Percentiles rank a stretch among this genome's conserved stretches.
Evolutionary conservation across 2,329 filamentous ascomycete species (phyloP).

Genomic region (Colletotrichum falcatum): DNA sequence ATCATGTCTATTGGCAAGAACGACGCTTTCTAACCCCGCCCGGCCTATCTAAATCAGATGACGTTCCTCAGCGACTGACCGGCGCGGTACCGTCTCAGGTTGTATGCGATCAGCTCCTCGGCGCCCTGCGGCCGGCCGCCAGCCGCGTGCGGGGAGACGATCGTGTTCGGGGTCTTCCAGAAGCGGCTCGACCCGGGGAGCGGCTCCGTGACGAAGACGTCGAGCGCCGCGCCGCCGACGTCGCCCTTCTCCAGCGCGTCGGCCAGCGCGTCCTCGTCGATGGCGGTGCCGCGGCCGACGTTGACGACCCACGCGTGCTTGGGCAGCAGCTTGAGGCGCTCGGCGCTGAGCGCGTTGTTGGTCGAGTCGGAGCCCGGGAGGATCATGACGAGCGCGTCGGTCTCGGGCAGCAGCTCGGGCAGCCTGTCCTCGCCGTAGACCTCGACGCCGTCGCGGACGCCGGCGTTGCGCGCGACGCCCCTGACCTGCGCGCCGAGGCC

Average conservation of each 20-base stretch:
- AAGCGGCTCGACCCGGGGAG: conserved; percentile 57
- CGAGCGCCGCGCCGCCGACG: conserved; percentile 62
- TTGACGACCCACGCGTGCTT: conserved; percentile 69
- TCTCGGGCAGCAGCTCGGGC: conserved; percentile 63
- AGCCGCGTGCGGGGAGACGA: conserved; percentile 69
- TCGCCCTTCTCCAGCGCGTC: conserved; percentile 57
- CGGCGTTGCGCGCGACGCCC: conserved; percentile 67
- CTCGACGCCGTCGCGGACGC: conserved; percentile 69
- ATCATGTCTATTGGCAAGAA: conserved; percentile 15
- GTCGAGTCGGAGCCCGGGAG: conserved; percentile 70
- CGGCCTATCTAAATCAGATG: conserved; percentile 45
- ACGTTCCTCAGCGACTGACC: conserved; percentile 70
- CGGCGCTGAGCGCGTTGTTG: conserved; percentile 64
- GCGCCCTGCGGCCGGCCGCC: conserved; percentile 71
- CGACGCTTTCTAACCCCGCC: conserved; percentile 1
- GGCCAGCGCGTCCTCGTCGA: conserved; percentile 63
- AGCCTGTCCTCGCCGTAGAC: conserved; percentile 68
- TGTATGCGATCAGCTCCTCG: conserved; percentile 70
- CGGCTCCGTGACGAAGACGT: conserved; percentile 62
- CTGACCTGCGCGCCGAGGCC: conserved; percentile 68
- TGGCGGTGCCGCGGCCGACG: conserved; percentile 61
- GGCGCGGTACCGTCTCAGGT: conserved; percentile 69
- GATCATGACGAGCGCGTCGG: conserved; percentile 77
- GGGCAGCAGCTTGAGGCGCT: conserved; percentile 65
- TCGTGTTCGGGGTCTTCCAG: conserved; percentile 63